These are phyloP conservation scores for Candida wancherniae DNA, from an alignment of 805 yeast species.

Conservation along the genomic window DNA sequence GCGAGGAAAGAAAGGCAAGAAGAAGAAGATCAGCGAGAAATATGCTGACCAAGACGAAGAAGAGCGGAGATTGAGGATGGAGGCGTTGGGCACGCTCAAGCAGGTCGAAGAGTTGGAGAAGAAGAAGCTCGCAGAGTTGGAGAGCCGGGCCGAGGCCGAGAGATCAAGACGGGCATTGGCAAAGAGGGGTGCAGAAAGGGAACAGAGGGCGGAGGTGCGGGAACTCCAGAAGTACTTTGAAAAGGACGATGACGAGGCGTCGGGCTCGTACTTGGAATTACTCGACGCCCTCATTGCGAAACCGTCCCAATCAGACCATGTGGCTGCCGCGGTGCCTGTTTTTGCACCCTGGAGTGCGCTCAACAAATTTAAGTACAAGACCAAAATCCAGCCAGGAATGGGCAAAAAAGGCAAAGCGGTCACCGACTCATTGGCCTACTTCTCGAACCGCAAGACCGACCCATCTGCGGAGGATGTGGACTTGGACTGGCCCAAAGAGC, in stretches of 20 bases:
- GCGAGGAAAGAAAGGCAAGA: slow-evolving; percentile 79
- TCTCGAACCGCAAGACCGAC: slow-evolving; percentile 47
- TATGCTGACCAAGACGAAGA: slow-evolving; percentile 92
- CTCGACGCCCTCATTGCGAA: slow-evolving; percentile 42
- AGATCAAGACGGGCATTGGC: slow-evolving; percentile 30
- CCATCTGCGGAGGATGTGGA: slow-evolving; percentile 41
- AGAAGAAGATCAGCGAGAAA: slow-evolving; percentile 76
- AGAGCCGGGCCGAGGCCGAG: slow-evolving; percentile 15
- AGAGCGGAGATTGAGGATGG: slow-evolving; percentile 70
- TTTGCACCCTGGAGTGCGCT: slow-evolving; percentile 92
- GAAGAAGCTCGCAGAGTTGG: slow-evolving; percentile 14
- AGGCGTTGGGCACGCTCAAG: slow-evolving; percentile 79
- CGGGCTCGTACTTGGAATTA: slow-evolving; percentile 36
- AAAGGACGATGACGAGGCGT: slow-evolving; percentile 26
- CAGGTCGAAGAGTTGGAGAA: slow-evolving; percentile 35
- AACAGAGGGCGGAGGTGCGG: slow-evolving; percentile 42
- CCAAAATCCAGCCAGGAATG: slow-evolving; percentile 73
- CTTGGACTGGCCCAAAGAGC: slow-evolving; percentile 68
- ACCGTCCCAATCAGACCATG: slow-evolving; percentile 46
- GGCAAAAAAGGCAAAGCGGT: slow-evolving; percentile 87
- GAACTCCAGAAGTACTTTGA: slow-evolving; percentile 41
- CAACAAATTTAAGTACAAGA: slow-evolving; percentile 69
- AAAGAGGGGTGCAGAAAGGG: slow-evolving; percentile 34
- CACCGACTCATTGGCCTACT: slow-evolving; percentile 58
- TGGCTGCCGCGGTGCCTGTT: slow-evolving; percentile 68